These are phyloP conservation scores for Lodderomyces orthopsilosis DNA, from an alignment of 1,139 yeast species.

Conservation along the genomic window DNA sequence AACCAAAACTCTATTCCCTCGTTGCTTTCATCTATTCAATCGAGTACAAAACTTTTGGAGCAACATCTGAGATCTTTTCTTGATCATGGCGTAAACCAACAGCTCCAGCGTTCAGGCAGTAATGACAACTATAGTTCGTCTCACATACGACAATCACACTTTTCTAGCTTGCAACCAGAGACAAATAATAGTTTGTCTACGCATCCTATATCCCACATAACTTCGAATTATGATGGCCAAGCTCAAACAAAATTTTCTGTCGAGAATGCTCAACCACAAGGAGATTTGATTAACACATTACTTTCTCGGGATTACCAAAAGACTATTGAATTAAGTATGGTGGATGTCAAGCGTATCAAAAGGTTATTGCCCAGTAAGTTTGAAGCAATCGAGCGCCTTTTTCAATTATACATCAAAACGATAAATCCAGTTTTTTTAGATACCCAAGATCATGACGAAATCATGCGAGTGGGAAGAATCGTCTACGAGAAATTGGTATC, in stretches of 20 bases:
- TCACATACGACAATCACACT: slow-evolving; percentile 2
- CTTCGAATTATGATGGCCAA: background rate
- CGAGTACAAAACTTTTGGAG: slow-evolving; percentile 7
- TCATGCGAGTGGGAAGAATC: slow-evolving; percentile 10
- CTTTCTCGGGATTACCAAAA: slow-evolving; percentile 12
- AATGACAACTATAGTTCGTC: background rate
- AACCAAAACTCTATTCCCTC: slow-evolving; percentile 13
- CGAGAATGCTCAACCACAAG: background rate
- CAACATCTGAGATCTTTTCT: background rate
- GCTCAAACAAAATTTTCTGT: background rate
- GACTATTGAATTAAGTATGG: slow-evolving; percentile 13
- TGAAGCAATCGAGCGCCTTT: slow-evolving; percentile 12
- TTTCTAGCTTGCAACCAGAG: slow-evolving; percentile 5
- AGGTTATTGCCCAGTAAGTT: slow-evolving; percentile 17
- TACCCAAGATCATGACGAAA: slow-evolving; percentile 16
- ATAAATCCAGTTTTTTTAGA: slow-evolving; percentile 18
- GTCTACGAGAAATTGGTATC: slow-evolving; percentile 12
- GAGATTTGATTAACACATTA: slow-evolving; percentile 12
- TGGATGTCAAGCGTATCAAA: slow-evolving; percentile 19
- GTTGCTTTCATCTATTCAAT: slow-evolving; percentile 8
- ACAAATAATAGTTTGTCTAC: background rate
- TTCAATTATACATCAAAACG: slow-evolving; percentile 16
- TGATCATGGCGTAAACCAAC: slow-evolving; percentile 1
- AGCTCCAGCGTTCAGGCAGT: background rate
- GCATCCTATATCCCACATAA: slow-evolving; percentile 7